Evolutionary conservation across 2,329 filamentous ascomycete genomes (phyloP), one percentile per base, ranked within the genome.

Genomic region (Phaeosphaeria sp.): DNA sequence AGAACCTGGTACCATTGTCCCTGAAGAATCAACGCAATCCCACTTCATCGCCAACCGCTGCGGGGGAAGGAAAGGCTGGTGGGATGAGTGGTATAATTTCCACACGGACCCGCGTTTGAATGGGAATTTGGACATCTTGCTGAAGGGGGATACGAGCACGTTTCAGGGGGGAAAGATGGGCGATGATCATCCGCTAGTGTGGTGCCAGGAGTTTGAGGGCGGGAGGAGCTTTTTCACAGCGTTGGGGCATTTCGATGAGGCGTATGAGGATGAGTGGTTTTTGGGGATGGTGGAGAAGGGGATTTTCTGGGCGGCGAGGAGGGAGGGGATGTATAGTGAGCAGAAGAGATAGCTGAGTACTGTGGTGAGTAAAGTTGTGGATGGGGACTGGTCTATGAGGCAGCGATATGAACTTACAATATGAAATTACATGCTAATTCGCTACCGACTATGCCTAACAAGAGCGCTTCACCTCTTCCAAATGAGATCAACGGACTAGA

Each of bases 61-160:
- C 25, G 52, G 50, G 6, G 53, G 54, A 0, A 42, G 59, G 11
- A 39, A 61, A 6, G 50, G 30, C 11, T 68, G 68, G 67, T 64
- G 55, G 55, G 70, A 73, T 20, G 70, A 73, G 50, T 73, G 68
- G 69, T 73, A 73, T 51, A 71, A 72, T 30, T 73, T 72, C 51
- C 56, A 50, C 2, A 62, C 61, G 9, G 67, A 73, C 50, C 70
- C 68, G 3, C 39, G 66, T 17, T 43, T 62, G 11, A 73, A 73
- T 22, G 21, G 6, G 5, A 66, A 64, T 18, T 52, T 72, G 27
- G 46, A 50, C 7, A 53, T 73, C 2, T 51, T 72, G 30, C 47
- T 73, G 0, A 61, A 30, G 18, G 68, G 68, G 5, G 68, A 72
- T 47, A 50, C 61, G 25, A 61, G 18, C 3, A 66, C 52, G 2